Conservation (phyloP, 2,329 filamentous ascomycete species). For the Zasmidium citrigriseum region DNA sequence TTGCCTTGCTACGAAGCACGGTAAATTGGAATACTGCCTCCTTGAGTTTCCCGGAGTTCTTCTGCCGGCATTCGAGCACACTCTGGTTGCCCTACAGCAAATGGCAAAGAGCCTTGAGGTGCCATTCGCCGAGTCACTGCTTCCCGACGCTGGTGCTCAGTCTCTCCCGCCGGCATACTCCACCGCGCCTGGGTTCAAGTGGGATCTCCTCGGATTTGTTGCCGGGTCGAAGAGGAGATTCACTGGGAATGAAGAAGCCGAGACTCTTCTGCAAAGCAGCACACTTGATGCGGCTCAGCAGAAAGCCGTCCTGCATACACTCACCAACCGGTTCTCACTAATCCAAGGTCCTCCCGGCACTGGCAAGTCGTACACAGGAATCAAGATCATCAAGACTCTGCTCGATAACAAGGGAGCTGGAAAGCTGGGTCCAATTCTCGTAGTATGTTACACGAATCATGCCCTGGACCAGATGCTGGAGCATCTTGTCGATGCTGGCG, state of each 20-base stretch:
- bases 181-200: slow-evolving; percentile 46
- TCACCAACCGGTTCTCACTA: slow-evolving; percentile 57
- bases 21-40: slow-evolving; percentile 34
- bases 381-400: slow-evolving; percentile 60
- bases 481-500: slow-evolving; percentile 53
- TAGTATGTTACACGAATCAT: slow-evolving; percentile 55
- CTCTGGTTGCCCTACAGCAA: slow-evolving; percentile 56
- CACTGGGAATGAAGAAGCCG: slow-evolving; percentile 1
- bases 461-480: slow-evolving; percentile 62
- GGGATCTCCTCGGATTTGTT: slow-evolving; percentile 37
- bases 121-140: slow-evolving; percentile 35
- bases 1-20: not conserved
- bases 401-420: slow-evolving; percentile 50
- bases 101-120: slow-evolving; percentile 42
- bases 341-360: slow-evolving; percentile 77
- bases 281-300: slow-evolving; percentile 57
- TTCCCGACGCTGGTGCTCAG: slow-evolving; percentile 25
- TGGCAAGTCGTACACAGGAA: slow-evolving; percentile 74
- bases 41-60: slow-evolving; percentile 65
- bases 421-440: slow-evolving; percentile 58
- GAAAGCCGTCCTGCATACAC: slow-evolving; percentile 55
- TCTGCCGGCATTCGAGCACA: slow-evolving; percentile 59
- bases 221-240: no score
- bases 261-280: slow-evolving; percentile 33
- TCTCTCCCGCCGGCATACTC: slow-evolving; percentile 54